phyloP scores from a whole-genome alignment of 192 early-diverging fungal species.

The Backusella mclennaniae region DNA sequence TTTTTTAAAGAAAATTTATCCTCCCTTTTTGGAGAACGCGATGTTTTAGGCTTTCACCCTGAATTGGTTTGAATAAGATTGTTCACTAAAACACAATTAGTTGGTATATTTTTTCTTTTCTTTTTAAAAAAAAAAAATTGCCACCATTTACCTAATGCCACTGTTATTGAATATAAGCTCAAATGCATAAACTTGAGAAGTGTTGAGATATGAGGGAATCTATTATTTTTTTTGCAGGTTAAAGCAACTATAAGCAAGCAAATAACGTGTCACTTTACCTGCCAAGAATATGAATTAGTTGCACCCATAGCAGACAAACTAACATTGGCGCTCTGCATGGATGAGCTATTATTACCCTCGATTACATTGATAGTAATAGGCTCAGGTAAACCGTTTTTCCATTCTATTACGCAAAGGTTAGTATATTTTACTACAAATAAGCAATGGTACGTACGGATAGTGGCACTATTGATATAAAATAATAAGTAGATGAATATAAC shows the following conservation, averaged over 20 bases:
- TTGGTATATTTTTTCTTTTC: not conserved
- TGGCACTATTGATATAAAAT: not conserved
- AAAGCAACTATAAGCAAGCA: not conserved
- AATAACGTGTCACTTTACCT: not conserved
- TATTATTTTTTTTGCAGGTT: not conserved
- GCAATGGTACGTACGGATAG: not conserved
- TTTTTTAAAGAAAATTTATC: not conserved
- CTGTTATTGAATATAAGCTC: not conserved
- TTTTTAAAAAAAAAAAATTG: not conserved
- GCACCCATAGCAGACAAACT: not conserved
- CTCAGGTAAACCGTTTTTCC: not conserved
- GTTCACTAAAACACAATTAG: not conserved
- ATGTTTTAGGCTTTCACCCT: not conserved
- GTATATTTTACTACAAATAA: not conserved
- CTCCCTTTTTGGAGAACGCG: not conserved
- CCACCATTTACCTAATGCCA: not conserved
- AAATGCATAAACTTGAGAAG: not conserved
- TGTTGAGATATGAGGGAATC: not conserved
- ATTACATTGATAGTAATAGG: not conserved
- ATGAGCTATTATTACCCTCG: not conserved
- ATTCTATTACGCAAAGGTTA: not conserved
- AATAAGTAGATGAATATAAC: not conserved
- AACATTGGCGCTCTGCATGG: not conserved
- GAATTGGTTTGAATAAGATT: constrained; percentile 1
- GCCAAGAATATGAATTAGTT: not conserved